A percentile compares a stretch with the other conserved stretches of the same genome.
phyloP scores from a whole-genome alignment of 768 basidiomycete species.

The Boletus reticuloceps region DNA sequence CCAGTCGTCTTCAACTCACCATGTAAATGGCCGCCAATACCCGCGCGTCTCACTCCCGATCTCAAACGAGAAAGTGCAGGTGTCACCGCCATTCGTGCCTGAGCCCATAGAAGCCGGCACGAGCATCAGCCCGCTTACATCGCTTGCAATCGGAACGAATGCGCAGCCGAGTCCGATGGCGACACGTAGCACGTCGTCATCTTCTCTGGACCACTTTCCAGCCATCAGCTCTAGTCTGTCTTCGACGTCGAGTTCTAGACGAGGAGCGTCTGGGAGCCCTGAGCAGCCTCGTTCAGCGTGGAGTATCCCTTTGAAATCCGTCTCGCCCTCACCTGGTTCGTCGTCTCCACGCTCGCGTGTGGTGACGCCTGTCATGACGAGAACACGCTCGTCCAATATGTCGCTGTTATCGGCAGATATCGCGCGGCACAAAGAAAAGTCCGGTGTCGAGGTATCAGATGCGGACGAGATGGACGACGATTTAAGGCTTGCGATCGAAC shows the following conservation, averaged over 20 bases:
- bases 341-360: slow-evolving; percentile 18
- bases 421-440: not conserved
- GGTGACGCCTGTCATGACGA: slow-evolving; percentile 7
- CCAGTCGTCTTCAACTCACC: slow-evolving; percentile 19
- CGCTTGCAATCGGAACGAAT: slow-evolving; percentile 4
- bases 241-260: slow-evolving; percentile 22
- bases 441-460: not conserved
- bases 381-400: slow-evolving; percentile 7
- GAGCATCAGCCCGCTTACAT: slow-evolving; percentile 28
- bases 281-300: slow-evolving; percentile 34
- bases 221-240: slow-evolving; percentile 32
- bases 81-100: slow-evolving; percentile 46
- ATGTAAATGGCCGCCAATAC: slow-evolving; percentile 25
- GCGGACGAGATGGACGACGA: slow-evolving; percentile 58
- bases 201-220: slow-evolving; percentile 33
- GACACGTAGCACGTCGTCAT: slow-evolving; percentile 12
- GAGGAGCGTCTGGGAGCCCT: slow-evolving; percentile 12
- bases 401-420: slow-evolving; percentile 15
- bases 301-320: slow-evolving; percentile 36
- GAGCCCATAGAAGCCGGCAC: slow-evolving; percentile 58
- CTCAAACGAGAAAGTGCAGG: slow-evolving; percentile 54
- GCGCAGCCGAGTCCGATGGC: slow-evolving; percentile 9
- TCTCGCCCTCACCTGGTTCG: slow-evolving; percentile 9
- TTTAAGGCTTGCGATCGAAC: slow-evolving; percentile 58
- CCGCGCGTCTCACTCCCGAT: slow-evolving; percentile 24